A percentile compares a stretch with the other conserved stretches of the same genome.
phyloP scores from a whole-genome alignment of 225 moss, liverwort and hornwort genomes.

The Polytrichum formosum region DNA sequence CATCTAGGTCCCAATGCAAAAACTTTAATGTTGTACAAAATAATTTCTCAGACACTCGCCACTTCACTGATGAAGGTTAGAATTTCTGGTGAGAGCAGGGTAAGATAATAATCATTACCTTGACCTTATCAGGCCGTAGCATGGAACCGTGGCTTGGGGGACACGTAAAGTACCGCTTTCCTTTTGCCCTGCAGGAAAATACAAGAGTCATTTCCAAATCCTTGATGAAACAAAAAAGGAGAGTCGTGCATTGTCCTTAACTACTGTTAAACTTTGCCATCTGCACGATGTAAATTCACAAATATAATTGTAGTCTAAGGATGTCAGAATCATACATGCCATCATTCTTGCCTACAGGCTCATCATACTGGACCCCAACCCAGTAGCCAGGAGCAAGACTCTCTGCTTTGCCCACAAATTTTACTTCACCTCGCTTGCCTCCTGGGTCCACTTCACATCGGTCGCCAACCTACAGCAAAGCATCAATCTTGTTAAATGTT shows the following conservation, averaged over 20 bases:
- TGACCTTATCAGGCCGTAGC: conserved; percentile 80
- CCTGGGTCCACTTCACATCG: conserved; percentile 98
- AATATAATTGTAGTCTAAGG: background rate
- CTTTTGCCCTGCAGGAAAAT: conserved; percentile 67
- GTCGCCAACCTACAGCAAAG: conserved; percentile 64
- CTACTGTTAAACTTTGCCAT: background rate
- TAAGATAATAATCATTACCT: conserved; percentile 33
- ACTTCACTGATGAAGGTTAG: background rate
- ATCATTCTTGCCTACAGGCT: conserved; percentile 98
- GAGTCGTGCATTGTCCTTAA: conserved; percentile 1
- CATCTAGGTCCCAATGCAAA: background rate
- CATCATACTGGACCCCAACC: conserved; percentile 96
- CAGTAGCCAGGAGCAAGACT: conserved; percentile 76
- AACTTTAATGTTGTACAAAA: background rate
- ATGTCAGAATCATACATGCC: conserved; percentile 58
- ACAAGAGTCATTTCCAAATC: no score
- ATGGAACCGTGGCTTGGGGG: conserved; percentile 75
- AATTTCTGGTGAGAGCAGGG: background rate
- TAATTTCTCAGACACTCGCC: background rate
- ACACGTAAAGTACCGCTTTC: conserved; percentile 82
- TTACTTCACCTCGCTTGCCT: conserved; percentile 89
- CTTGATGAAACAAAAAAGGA: background rate
- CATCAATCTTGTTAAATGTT: background rate
- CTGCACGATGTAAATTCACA: background rate
- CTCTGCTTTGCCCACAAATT: conserved; percentile 83